A percentile compares a stretch with the other conserved stretches of the same genome.
Evolutionary conservation across 305 asterid genomes (phyloP).

Genomic region (Fraxinus floribunda): DNA sequence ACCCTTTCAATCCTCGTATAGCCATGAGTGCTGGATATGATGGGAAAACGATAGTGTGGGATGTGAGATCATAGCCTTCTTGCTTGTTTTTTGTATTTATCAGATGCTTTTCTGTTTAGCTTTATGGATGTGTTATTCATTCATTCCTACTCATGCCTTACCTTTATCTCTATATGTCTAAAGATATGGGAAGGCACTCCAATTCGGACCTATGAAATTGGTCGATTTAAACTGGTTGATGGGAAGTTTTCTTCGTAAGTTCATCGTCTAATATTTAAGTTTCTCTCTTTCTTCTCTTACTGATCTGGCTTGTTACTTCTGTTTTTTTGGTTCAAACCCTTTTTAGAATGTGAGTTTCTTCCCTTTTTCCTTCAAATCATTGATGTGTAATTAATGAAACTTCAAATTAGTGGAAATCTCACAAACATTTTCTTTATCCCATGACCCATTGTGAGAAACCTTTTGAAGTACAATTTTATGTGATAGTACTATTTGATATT

Average conservation of each 20-base stretch:
- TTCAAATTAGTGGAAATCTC: conserved; percentile 8
- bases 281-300: conserved; percentile 10
- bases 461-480: background rate
- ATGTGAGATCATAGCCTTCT: conserved; percentile 57
- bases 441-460: background rate
- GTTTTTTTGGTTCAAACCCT: background rate
- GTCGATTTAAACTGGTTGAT: conserved; percentile 88
- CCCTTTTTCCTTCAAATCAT: background rate
- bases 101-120: conserved; percentile 8
- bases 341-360: conserved; percentile 8
- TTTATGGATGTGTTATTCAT: conserved; percentile 4
- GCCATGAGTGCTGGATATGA: conserved; percentile 99
- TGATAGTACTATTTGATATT: background rate
- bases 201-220: conserved; percentile 77
- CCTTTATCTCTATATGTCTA: conserved; percentile 23
- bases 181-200: conserved; percentile 99
- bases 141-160: conserved; percentile 17
- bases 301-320: conserved; percentile 3
- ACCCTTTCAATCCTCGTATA: conserved; percentile 95
- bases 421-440: conserved; percentile 1
- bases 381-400: conserved; percentile 14
- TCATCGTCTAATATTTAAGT: conserved; percentile 19
- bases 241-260: conserved; percentile 99
- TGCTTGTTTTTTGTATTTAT: conserved; percentile 23
- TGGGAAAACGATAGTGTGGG: conserved; percentile 98